Percentiles rank a stretch among this genome's conserved stretches.
These are phyloP conservation scores for Penicillium herquei DNA, from an alignment of 495 filamentous ascomycete species.

Conservation along the genomic window DNA sequence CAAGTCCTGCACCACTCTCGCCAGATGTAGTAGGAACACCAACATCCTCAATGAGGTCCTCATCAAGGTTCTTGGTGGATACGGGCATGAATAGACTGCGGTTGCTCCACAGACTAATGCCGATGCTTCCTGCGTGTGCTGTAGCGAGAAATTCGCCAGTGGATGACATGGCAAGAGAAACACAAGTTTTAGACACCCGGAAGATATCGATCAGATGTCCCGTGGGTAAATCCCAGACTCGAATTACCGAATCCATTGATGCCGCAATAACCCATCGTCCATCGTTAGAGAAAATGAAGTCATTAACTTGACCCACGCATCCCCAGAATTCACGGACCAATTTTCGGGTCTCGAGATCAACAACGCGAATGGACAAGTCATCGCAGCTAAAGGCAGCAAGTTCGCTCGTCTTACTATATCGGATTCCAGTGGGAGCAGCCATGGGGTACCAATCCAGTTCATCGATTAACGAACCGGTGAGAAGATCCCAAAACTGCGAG, in stretches of 20 bases:
- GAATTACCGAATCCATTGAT: constrained; percentile 75
- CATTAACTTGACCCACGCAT: constrained; percentile 73
- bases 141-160: constrained; percentile 93
- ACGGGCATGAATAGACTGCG: constrained; percentile 84
- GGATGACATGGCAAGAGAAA: constrained; percentile 78
- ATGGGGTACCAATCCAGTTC: constrained; percentile 85
- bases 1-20: constrained; percentile 68
- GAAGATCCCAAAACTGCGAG: constrained; percentile 91
- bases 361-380: constrained; percentile 80
- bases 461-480: constrained; percentile 69
- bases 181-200: constrained; percentile 70
- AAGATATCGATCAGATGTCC: constrained; percentile 92
- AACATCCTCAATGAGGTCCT: constrained; percentile 64
- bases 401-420: constrained; percentile 77
- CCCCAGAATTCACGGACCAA: constrained; percentile 93
- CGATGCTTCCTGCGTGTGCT: constrained; percentile 78
- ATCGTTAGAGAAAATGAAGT: constrained; percentile 89
- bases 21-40: constrained; percentile 73
- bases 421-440: constrained; percentile 70
- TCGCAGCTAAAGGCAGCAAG: constrained; percentile 88
- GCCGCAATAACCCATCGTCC: constrained; percentile 92
- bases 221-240: constrained; percentile 94
- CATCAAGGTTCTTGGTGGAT: constrained; percentile 75
- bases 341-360: constrained; percentile 87
- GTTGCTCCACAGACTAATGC: constrained; percentile 93